Evolutionary conservation across 2,329 filamentous ascomycete genomes (phyloP), one percentile per base, ranked within the genome.

Genomic region (Amauroascus verrucosus): DNA sequence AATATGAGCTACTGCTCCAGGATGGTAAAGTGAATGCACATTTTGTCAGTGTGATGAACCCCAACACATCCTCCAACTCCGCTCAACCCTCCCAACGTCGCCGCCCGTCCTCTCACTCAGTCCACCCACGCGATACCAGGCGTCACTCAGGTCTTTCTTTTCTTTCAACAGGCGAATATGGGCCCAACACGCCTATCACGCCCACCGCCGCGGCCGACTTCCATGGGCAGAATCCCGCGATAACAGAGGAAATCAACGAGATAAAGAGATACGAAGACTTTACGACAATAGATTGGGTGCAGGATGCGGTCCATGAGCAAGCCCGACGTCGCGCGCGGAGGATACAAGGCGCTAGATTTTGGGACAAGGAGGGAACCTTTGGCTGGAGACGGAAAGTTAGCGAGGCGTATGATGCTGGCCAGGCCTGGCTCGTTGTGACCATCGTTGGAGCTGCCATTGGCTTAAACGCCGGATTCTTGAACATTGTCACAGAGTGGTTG

Each of bases 241-340:
- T 95, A 60, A 86, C 89, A 57, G 90, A 97, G 65, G 93, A 98
- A 73, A 95, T 98, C 65, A 90, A 86, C 24, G 86, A 96, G 75
- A 97, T 98, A 67, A 96, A 96, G 73, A 81, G 91, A 73, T 98
- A 98, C 72, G 93, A 95, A 79, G 93, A 98, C 72, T 98, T 98
- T 67, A 95, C 90, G 5, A 98, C 93, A 0, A 73, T 77, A 81
- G 93, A 98, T 71, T 98, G 93, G 93, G 91, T 98, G 0, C 91
- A 98, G 69, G 93, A 98, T 78, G 90, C 91, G 9, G 85, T 89
- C 32, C 85, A 90, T 59, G 93, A 96, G 68, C 88, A 95, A 67
- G 75, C 87, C 45, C 82, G 90, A 53, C 82, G 91, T 57, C 87
- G 87, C 63, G 79, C 85, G 46, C 79, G 85, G 61, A 80, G 86